phyloP scores from a whole-genome alignment of 2,329 filamentous ascomycete species.

The Biscogniauxia sp. region DNA sequence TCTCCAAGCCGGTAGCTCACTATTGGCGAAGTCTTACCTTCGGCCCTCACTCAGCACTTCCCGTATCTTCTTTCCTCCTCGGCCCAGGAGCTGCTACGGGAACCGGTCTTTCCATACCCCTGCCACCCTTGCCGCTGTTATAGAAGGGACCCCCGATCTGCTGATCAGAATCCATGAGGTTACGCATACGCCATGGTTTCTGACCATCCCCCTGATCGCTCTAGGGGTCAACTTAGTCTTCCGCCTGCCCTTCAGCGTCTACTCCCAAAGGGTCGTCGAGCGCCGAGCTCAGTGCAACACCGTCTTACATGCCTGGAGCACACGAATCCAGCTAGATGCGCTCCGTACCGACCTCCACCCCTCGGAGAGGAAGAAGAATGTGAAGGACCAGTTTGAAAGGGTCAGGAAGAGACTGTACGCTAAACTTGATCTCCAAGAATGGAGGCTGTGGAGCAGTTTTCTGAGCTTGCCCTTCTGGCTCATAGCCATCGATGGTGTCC shows the following conservation, averaged over 20 bases:
- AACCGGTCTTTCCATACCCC: constrained; percentile 34
- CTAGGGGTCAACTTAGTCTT: constrained; percentile 43
- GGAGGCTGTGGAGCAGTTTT: constrained; percentile 43
- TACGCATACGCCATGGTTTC: constrained; percentile 50
- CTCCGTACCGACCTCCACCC: constrained; percentile 11
- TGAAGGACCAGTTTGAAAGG: constrained; percentile 27
- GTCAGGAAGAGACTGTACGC: constrained; percentile 24
- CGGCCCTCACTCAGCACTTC: neutral
- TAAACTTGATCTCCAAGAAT: constrained; percentile 43
- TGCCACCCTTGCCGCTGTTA: constrained; percentile 26
- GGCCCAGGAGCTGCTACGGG: neutral
- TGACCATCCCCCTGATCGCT: constrained; percentile 53
- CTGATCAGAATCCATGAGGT: constrained; percentile 43
- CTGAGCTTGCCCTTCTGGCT: constrained; percentile 49
- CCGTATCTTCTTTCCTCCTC: neutral
- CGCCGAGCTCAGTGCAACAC: constrained; percentile 30
- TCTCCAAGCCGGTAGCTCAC: constrained; percentile 8
- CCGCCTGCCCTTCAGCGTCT: constrained; percentile 46
- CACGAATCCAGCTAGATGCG: constrained; percentile 23
- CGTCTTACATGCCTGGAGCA: constrained; percentile 36
- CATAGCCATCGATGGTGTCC: constrained; percentile 47
- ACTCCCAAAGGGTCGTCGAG: constrained; percentile 34
- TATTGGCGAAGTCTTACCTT: constrained; percentile 2
- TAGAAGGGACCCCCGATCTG: constrained; percentile 41
- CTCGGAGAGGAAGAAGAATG: constrained; percentile 18